Base-by-base conservation (phyloP, 768 basidiomycete species). In the Peribolospora baueri region DNA sequence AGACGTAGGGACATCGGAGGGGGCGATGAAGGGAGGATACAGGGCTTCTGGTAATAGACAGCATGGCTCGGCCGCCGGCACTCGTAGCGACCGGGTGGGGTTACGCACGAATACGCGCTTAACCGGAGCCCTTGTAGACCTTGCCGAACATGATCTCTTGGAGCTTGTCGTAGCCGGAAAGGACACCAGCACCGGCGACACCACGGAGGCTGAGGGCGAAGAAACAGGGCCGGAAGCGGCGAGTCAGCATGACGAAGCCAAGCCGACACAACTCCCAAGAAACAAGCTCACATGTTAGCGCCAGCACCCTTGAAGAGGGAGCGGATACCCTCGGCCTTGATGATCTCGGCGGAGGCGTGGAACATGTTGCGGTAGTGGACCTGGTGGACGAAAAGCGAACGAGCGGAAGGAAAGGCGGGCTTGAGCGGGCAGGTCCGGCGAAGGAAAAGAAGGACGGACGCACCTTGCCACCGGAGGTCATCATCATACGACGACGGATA, bases 351-450 rank as follows among this genome's bases (percentile, higher is more conserved):
- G 58, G 79, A 86, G 67, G 90, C 90, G 66, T 97, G 90, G 70
- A 91, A 82, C 88, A 95, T 95, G 63, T 84, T 85, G 77, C 90
- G 91, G 81, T 97, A 97, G 80, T 95, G 88, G 58, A 82, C 79
- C 48, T 53, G n/a, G 25, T 55, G 8, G 14, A 14, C 7, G 13
- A 9, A 52, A 38, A 52, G 37, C 8, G 8, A 5, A 6, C 9
- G 42, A 10, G 7, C 42, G 38, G 8, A 40, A 6, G 11, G 13
- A 25, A 9, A 8, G 14, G 51, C 11, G 14, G 8, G 37, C 10
- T 14, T 46, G 5, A 37, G 38, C 25, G 1, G 7, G 46, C 10
- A 41, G 7, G 9, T 7, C 40, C 7, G 13, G 41, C 7, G 39
- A 37, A 7, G 13, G 3, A 45, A 3, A 47, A 50, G 43, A 25